Base-by-base conservation (phyloP, 768 basidiomycete species). In the Tremella yokohamensis region DNA sequence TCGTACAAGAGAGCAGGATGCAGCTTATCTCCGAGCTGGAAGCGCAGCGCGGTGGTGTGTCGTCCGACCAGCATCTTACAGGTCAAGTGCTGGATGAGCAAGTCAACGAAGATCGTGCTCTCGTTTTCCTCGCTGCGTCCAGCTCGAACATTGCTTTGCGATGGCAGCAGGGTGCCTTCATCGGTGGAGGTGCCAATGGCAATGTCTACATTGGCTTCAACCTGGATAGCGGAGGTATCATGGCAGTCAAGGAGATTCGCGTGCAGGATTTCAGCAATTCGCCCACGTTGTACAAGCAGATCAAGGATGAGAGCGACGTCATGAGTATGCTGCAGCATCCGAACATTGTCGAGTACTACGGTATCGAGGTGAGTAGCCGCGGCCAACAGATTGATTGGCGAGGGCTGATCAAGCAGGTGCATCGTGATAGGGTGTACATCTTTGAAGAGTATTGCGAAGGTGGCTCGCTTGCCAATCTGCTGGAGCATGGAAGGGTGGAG, bases 171-270 rank as follows among this genome's bases (percentile, higher is more conserved):
- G 92, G 94, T 13, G 85, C 88, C 57, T 97, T 97, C 79, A 97
- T 99, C 66, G 96, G 94, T 51, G 86, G 92, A n/a, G 96, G 96
- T 15, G 93, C 96, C 8, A 97, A 96, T 76, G 96, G 96, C 19
- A 94, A 90, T n/a, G 96, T 99, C n/a, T 99, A 98, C 75, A 84
- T 91, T 48, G 96, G 93, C 16, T 88, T 97, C 78, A 98, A 98
- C 74, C 82, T 98, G 55, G 96, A 98, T 72, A 87, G 89, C 0
- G 90, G 93, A 47, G 88, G 88, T 42, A 84, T 97, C 60, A 97
- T 99, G 92, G 96, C 96, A 8, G 96, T 97, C 69, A 99, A 99
- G 79, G 96, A 98, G 79, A 91, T 98, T 75, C 90, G 91, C 58
- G 94, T 93, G 76, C 91, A 93, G 73, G 94, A 97, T 74, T 80